Percentiles rank a stretch among this genome's conserved stretches.
phyloP scores from a whole-genome alignment of 2,329 filamentous ascomycete genomes.

The Botryotinia narcissicola region DNA sequence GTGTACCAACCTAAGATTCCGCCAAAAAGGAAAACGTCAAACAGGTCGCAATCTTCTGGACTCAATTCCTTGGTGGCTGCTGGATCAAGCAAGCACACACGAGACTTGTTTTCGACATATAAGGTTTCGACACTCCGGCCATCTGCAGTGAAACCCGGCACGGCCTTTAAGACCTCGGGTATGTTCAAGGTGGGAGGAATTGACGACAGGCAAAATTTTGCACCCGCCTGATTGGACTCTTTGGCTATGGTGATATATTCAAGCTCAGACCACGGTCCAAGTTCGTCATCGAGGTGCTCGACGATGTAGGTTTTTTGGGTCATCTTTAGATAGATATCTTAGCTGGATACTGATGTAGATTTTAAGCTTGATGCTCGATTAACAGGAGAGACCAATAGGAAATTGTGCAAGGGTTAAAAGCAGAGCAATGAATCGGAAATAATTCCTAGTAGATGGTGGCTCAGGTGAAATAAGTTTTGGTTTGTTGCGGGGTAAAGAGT shows the following conservation, averaged over 20 bases:
- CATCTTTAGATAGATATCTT: constrained; percentile 38
- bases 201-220: constrained; percentile 78
- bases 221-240: constrained; percentile 67
- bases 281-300: constrained; percentile 92
- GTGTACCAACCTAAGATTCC: constrained; percentile 76
- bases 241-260: constrained; percentile 87
- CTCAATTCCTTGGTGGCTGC: constrained; percentile 75
- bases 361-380: constrained; percentile 1
- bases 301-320: constrained; percentile 78
- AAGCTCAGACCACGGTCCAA: constrained; percentile 89
- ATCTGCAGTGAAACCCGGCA: constrained; percentile 68
- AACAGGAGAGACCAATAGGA: constrained; percentile 11
- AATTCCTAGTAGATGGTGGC: constrained; percentile 14
- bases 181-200: constrained; percentile 69
- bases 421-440: constrained; percentile 27
- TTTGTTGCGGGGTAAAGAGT: constrained; percentile 31
- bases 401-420: constrained; percentile 10
- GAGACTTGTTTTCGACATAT: constrained; percentile 67
- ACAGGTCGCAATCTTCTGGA: constrained; percentile 76
- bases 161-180: constrained; percentile 53
- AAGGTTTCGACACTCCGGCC: constrained; percentile 77
- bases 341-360: not conserved
- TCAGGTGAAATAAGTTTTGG: constrained; percentile 13
- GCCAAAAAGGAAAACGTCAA: constrained; percentile 92
- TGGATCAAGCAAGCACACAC: constrained; percentile 87